These are phyloP conservation scores for Vicia sativa DNA, from an alignment of 306 rosid species.

Conservation along the genomic window DNA sequence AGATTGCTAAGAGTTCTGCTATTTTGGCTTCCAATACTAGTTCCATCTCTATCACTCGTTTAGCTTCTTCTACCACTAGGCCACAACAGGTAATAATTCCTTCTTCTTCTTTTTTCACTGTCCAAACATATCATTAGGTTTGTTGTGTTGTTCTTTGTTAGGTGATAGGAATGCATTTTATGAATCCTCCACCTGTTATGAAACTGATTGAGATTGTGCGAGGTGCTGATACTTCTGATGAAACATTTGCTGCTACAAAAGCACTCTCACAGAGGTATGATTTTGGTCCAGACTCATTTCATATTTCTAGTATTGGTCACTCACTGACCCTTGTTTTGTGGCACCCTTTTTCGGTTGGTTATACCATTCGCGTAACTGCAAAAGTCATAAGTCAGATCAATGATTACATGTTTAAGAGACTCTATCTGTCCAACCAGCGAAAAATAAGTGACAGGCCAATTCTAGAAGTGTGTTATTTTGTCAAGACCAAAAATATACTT, in stretches of 20 bases:
- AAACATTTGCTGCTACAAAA: conserved; percentile 69
- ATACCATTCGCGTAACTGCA: not conserved
- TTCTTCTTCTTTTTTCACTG: not conserved
- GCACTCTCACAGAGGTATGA: conserved; percentile 68
- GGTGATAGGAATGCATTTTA: conserved; percentile 98
- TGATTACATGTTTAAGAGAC: not conserved
- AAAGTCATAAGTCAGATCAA: not conserved
- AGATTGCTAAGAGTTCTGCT: conserved; percentile 62
- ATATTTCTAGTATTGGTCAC: not conserved
- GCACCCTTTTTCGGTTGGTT: not conserved
- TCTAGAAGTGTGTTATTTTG: not conserved
- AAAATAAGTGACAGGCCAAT: not conserved
- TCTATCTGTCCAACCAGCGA: not conserved
- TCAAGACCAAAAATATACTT: not conserved
- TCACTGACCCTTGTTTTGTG: not conserved
- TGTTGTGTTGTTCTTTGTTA: too few species aligned
- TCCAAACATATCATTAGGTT: too few species aligned
- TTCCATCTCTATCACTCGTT: conserved; percentile 86
- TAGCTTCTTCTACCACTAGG: conserved; percentile 70
- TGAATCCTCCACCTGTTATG: conserved; percentile 96
- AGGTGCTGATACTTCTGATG: conserved; percentile 80
- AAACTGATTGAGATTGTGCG: conserved; percentile 84
- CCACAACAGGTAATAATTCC: conserved; percentile 59
- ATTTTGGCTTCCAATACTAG: conserved; percentile 97
- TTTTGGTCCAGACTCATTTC: not conserved